These are phyloP conservation scores for Yarrowia sp. DNA, from an alignment of 805 yeast genomes.

Conservation along the genomic window DNA sequence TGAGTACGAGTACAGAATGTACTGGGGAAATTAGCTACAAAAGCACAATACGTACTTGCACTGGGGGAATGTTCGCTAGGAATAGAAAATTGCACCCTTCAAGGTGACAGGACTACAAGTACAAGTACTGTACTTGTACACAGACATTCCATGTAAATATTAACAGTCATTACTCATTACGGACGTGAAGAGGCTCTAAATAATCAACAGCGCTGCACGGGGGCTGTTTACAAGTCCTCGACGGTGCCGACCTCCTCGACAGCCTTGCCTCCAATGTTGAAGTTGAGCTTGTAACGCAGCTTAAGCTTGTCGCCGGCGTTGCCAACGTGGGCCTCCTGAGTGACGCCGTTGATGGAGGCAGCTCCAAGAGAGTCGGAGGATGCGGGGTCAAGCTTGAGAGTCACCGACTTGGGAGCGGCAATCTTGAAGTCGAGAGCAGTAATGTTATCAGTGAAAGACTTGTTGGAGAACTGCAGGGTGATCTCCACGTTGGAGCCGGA, in stretches of 20 bases:
- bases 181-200: slow-evolving; percentile 9
- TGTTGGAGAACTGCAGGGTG: slow-evolving; percentile 60
- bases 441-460: slow-evolving; percentile 51
- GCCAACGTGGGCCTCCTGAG: slow-evolving; percentile 56
- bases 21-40: no score
- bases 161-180: slow-evolving; percentile 37
- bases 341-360: slow-evolving; percentile 57
- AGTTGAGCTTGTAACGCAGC: slow-evolving; percentile 78
- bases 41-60: no score
- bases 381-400: slow-evolving; percentile 67
- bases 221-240: slow-evolving; percentile 40
- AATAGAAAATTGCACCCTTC: no score
- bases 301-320: slow-evolving; percentile 55
- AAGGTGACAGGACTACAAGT: no score
- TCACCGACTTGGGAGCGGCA: slow-evolving; percentile 73
- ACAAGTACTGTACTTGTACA: no score
- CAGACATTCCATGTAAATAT: neutral
- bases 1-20: no score
- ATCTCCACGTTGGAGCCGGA: slow-evolving; percentile 55
- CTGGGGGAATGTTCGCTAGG: no score
- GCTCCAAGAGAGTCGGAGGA: slow-evolving; percentile 61
- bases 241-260: slow-evolving; percentile 66
- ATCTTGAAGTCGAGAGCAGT: slow-evolving; percentile 63
- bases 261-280: slow-evolving; percentile 56
- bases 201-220: no score